Conservation (phyloP, 75 land plant species). For the Cupressus sempervirens region DNA sequence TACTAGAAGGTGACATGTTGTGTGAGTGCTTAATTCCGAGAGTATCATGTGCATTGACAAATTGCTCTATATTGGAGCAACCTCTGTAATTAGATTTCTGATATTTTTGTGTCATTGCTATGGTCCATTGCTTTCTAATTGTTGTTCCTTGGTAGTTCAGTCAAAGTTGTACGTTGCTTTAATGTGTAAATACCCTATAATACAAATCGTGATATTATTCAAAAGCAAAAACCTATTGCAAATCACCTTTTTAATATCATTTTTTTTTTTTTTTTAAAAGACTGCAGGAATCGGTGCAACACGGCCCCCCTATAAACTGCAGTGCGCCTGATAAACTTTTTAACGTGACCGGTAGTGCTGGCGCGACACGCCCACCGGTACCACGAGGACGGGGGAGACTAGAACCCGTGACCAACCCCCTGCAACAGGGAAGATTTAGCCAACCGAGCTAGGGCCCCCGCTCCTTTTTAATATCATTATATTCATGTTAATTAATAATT, state of each 20-base stretch:
- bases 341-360: too few relatives aligned
- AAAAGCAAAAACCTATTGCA: neutral
- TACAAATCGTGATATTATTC: neutral
- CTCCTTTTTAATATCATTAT: neutral
- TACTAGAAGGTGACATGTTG: neutral
- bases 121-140: neutral
- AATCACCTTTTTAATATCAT: neutral
- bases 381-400: too few relatives aligned
- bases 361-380: too few relatives aligned
- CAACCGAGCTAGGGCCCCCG: too few relatives aligned
- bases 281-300: too few relatives aligned
- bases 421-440: too few relatives aligned
- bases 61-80: neutral
- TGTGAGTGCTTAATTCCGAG: neutral
- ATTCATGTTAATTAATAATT: neutral
- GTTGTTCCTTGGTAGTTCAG: neutral
- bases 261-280: too few relatives aligned
- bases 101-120: neutral
- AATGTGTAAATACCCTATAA: neutral
- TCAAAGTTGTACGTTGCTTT: neutral
- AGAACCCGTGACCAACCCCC: too few relatives aligned
- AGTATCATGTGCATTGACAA: neutral
- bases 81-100: neutral
- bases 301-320: too few relatives aligned
- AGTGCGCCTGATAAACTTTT: too few relatives aligned